Evolutionary conservation across 2,329 filamentous ascomycete genomes (phyloP), one percentile per base, ranked within the genome.

Genomic region (Aspergillus pseudonomiae): DNA sequence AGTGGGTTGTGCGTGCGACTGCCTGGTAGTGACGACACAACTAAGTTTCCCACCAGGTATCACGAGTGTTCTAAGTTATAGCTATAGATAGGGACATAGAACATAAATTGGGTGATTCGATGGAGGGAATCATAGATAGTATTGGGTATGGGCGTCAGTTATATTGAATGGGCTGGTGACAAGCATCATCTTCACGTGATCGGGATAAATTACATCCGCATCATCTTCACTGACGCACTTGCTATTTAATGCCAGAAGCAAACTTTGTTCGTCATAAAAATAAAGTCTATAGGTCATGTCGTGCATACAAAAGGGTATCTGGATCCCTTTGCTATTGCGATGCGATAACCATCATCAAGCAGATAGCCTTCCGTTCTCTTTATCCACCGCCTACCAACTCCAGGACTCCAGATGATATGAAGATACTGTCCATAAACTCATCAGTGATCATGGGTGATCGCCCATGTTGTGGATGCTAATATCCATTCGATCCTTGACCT

Each of bases 381-480:
- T 70, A 66, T 28, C 64, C 67, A 67, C 57, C 63, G 32, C 53
- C 56, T 62, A 65, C 63, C 55, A 71, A 70, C 68, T 69, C 69
- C 69, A 60, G 63, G 65, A 71, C 69, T 67, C 58, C 48, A 46
- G 46, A 19, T 60, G 46, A 54, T 26, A 39, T 63, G 63, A 57
- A 57, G 48, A 36, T 58, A 32, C 34, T 34, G 60, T 63, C 46
- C 61, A 63, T 65, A 56, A 59, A 55, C 55, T 69, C 67, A 67
- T 72, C 48, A 73, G 73, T 65, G 16, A 55, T 55, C 34, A 77
- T 67, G 70, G 71, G 68, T 82, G 82, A 69, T 84, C 82, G 54
- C 75, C 81, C 65, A 83, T 76, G 73, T 88, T 88, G 74, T 88
- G 86, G 69, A 89, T 78, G 70, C 84, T 85, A 67, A 89, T 87